Percentiles rank a stretch among this genome's conserved stretches.
Conservation (phyloP, 345 rosid species). For the Corymbia maculata region DNA sequence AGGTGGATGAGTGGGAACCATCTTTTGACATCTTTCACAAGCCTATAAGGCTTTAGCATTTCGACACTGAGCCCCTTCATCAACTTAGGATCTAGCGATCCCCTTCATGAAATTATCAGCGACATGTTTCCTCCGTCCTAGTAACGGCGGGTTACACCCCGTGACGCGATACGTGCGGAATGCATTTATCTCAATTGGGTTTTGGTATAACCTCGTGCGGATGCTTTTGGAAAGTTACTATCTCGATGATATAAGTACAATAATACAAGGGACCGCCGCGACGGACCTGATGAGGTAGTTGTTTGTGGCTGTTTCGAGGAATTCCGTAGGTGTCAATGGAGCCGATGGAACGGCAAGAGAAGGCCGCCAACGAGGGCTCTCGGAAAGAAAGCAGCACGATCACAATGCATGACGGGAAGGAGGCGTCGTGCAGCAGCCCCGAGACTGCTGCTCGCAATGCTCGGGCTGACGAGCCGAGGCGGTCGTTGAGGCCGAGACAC, state of each 20-base stretch:
- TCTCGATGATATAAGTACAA: neutral
- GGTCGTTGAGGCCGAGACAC: conserved; percentile 38
- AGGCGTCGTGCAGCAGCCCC: conserved; percentile 32
- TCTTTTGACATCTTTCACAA: neutral
- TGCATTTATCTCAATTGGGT: neutral
- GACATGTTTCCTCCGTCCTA: neutral
- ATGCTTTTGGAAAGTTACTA: neutral
- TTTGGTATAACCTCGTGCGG: neutral
- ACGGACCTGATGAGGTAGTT: neutral
- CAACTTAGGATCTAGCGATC: neutral
- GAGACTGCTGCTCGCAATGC: conserved; percentile 26
- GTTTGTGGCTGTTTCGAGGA: neutral
- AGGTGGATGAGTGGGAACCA: neutral
- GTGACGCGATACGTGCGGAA: neutral
- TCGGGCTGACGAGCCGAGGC: conserved; percentile 29
- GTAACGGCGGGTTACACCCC: neutral
- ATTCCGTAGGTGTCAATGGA: neutral
- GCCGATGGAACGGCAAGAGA: neutral
- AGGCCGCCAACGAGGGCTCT: neutral
- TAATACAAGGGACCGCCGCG: neutral
- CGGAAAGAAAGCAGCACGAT: neutral
- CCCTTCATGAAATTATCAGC: neutral
- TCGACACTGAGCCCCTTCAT: neutral
- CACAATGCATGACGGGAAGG: neutral
- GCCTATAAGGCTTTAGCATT: neutral